Conservation (phyloP, 2,329 filamentous ascomycete genomes). For the Pseudogymnoascus sp. region DNA sequence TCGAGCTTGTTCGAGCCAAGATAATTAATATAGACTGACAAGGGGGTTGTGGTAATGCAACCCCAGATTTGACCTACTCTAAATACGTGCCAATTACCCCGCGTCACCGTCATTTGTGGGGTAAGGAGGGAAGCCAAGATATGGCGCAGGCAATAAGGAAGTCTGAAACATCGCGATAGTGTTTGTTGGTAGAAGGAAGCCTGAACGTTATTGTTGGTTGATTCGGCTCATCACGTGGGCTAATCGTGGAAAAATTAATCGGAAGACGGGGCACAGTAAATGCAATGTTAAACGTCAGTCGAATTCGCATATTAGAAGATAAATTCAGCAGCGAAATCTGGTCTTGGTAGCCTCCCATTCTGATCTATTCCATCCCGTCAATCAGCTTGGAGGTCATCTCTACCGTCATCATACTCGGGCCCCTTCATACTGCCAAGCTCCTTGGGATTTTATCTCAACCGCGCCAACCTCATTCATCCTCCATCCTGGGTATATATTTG, state of each 20-base stretch:
- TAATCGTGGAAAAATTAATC: neutral
- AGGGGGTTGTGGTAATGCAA: neutral
- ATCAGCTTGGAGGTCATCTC: neutral
- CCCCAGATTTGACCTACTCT: constrained; percentile 1
- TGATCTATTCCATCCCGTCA: neutral
- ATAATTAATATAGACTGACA: neutral
- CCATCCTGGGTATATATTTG: neutral
- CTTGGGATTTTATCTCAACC: neutral
- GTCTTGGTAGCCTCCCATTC: neutral
- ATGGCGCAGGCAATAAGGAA: neutral
- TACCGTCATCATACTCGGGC: neutral
- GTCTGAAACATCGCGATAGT: neutral
- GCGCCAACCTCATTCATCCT: neutral
- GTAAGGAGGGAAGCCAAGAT: neutral
- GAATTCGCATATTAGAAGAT: neutral
- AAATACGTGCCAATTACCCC: neutral
- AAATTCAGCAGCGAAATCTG: neutral
- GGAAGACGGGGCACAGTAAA: neutral
- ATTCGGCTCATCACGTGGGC: neutral
- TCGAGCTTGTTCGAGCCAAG: neutral
- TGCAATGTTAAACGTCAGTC: neutral
- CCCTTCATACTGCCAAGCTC: neutral
- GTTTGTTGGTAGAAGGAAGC: neutral
- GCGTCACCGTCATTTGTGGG: neutral
- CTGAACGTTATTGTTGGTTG: neutral